These are phyloP conservation scores for Rubia balearica DNA, from an alignment of 305 asterid genomes.

Conservation along the genomic window DNA sequence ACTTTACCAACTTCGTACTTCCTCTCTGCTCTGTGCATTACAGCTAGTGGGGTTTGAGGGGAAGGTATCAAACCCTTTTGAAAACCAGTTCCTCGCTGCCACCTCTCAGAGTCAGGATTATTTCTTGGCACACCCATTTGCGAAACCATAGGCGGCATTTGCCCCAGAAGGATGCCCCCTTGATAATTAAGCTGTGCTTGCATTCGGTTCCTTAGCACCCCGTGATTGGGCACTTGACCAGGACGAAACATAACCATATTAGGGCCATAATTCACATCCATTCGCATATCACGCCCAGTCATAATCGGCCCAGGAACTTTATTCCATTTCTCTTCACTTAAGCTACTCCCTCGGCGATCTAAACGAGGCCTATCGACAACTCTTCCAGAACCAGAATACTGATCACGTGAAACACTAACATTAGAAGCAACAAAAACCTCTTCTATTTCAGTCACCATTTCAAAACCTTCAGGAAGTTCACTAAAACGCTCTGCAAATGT, in stretches of 20 bases:
- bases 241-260: constrained; percentile 27
- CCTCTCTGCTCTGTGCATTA: constrained; percentile 42
- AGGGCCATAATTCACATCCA: constrained; percentile 23
- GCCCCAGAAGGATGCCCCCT: constrained; percentile 28
- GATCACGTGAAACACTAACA: constrained; percentile 29
- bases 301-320: constrained; percentile 31
- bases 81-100: constrained; percentile 38
- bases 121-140: constrained; percentile 33
- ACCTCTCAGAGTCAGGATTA: constrained; percentile 38
- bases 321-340: constrained; percentile 44
- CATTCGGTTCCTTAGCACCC: constrained; percentile 29
- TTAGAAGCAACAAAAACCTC: constrained; percentile 38
- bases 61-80: constrained; percentile 41
- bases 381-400: constrained; percentile 54
- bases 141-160: constrained; percentile 27
- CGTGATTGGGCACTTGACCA: constrained; percentile 29
- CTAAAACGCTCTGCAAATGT: constrained; percentile 53
- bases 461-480: constrained; percentile 57
- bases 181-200: constrained; percentile 24
- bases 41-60: constrained; percentile 36
- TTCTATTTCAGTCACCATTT: constrained; percentile 35
- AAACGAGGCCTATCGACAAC: constrained; percentile 63
- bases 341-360: constrained; percentile 55
- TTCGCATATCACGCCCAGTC: constrained; percentile 28
- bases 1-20: constrained; percentile 44